Evolutionary conservation across 2,329 filamentous ascomycete genomes (phyloP), one percentile per base, ranked within the genome.

Genomic region (Helotiales sp.): DNA sequence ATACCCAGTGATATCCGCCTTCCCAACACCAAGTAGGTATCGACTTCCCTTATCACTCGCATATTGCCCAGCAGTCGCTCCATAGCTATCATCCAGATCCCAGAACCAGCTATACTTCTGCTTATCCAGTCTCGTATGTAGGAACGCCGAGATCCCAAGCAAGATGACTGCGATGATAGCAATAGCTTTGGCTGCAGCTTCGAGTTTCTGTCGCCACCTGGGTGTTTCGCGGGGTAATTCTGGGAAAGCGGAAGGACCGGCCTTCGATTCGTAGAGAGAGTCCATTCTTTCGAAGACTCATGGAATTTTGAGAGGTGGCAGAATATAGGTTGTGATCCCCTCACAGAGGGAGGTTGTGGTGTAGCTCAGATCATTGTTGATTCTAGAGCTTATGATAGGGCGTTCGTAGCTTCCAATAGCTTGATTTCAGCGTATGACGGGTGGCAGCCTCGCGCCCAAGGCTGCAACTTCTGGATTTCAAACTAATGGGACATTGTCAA

Each of bases 1-100:
- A 25, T 77, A 86, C 81, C 87, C 87, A 49, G 87, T 90, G 64
- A 90, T 87, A 71, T 90, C 87, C 10, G 83, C 87, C 71, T 88
- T 90, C 25, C 87, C 87, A 22, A 87, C 85, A 22, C 87, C 87
- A 19, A 90, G 72, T 7, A 89, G 71, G 67, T 88, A 89, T 61
- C 77, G 55, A 50, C 61, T 69, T 19, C 63, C 62, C 15, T 56
- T 61, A 6, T 38, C 58, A 31, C 44, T 60, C 24, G 19, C 40
- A 24, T 44, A 24, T 24, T 44, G 25, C n/a, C 46, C 29, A 33
- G 25, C 8, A 13, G 22, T 5, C 19, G 46, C 46, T 31, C 46
- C 46, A 48, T 48, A 30, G 46, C 40, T 25, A 42, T 34, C 44
- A 33, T 52, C 44, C 33, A 44, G 50, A 13, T 25, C 46, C 55